A percentile compares a stretch with the other conserved stretches of the same genome.
phyloP scores from a whole-genome alignment of 2,329 filamentous ascomycete genomes.

The Lizonia empirigonia region DNA sequence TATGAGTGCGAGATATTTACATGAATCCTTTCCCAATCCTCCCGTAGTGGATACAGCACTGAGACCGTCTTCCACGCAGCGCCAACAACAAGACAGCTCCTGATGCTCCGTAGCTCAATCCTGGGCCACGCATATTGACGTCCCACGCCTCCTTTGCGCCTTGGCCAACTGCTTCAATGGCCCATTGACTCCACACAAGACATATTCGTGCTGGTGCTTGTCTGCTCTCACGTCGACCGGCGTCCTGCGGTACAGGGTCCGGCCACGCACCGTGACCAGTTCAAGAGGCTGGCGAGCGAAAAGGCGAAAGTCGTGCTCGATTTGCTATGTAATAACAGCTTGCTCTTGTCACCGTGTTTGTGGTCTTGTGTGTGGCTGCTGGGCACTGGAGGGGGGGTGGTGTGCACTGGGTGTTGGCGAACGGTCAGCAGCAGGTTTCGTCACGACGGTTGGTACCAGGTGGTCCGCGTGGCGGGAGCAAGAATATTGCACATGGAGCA shows the following conservation, averaged over 20 bases:
- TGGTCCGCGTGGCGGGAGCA: slow-evolving; percentile 9
- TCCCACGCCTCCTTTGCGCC: too few species aligned
- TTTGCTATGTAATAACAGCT: slow-evolving; percentile 42
- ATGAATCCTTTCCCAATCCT: too few species aligned
- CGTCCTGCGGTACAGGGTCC: slow-evolving; percentile 51
- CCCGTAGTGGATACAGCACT: too few species aligned
- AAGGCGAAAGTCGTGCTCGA: slow-evolving; percentile 52
- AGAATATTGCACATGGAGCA: slow-evolving; percentile 1
- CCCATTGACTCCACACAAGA: slow-evolving; percentile 9
- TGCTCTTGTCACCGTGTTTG: slow-evolving; percentile 20
- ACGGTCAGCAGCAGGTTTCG: neutral
- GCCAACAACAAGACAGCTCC: too few species aligned
- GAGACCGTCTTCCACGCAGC: too few species aligned
- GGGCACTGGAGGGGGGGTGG: slow-evolving; percentile 3
- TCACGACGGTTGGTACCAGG: neutral
- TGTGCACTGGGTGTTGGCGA: slow-evolving; percentile 3
- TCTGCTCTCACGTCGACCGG: slow-evolving; percentile 46
- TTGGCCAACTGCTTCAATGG: slow-evolving; percentile 9
- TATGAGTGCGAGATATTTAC: too few species aligned
- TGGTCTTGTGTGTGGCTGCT: slow-evolving; percentile 15
- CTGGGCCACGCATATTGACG: too few species aligned
- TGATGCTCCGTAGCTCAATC: too few species aligned
- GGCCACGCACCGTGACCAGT: slow-evolving; percentile 40
- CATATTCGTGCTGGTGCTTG: slow-evolving; percentile 11
- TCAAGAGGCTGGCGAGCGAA: slow-evolving; percentile 45